A percentile compares a stretch with the other conserved stretches of the same genome.
phyloP scores from a whole-genome alignment of 768 basidiomycete genomes.

The Boletus rubescentipes region DNA sequence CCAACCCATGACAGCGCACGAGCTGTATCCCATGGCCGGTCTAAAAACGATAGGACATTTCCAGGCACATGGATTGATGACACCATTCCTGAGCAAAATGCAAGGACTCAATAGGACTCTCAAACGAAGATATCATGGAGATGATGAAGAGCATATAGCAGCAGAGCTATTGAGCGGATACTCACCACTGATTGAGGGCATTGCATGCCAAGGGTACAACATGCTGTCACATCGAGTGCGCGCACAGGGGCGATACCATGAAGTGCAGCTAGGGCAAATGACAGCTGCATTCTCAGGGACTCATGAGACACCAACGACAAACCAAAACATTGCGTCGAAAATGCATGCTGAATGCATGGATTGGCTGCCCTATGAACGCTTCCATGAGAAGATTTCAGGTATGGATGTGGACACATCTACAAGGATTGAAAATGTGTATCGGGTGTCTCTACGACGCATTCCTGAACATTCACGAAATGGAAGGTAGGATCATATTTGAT shows the following conservation, averaged over 20 bases:
- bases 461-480: not conserved
- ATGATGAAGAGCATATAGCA: not conserved
- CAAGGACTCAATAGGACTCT: not conserved
- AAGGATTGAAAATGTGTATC: not conserved
- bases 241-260: not conserved
- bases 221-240: not conserved
- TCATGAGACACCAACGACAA: not conserved
- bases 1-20: too few species aligned
- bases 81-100: not conserved
- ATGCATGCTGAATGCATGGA: too few species aligned
- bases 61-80: not conserved
- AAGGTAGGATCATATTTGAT: not conserved
- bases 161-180: not conserved
- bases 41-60: too few species aligned
- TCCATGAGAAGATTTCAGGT: not conserved
- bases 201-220: not conserved
- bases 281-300: not conserved
- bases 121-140: too few species aligned
- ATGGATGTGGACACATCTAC: not conserved
- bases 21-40: too few species aligned
- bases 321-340: too few species aligned
- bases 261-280: not conserved
- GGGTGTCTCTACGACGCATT: not conserved
- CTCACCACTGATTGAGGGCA: not conserved
- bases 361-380: not conserved